phyloP scores from a whole-genome alignment of 2,329 filamentous ascomycete genomes.

The Nigrospora oryzae region DNA sequence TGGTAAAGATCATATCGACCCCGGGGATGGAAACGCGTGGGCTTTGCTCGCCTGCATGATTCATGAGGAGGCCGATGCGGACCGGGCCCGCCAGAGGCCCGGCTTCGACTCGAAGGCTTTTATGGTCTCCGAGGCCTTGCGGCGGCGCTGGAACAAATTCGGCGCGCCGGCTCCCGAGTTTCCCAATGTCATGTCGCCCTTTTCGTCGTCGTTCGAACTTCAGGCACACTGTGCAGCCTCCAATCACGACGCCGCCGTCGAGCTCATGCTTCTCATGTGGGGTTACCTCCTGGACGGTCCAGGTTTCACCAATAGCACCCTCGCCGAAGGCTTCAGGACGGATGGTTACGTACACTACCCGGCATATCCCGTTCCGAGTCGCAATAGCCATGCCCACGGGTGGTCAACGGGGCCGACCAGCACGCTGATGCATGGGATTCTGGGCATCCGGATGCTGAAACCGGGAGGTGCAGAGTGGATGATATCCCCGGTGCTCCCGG shows the following conservation, averaged over 20 bases:
- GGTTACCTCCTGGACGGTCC: conserved; percentile 28
- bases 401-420: conserved; percentile 25
- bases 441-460: conserved; percentile 18
- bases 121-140: conserved; percentile 25
- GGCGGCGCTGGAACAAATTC: conserved; percentile 30
- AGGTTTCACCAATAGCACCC: conserved; percentile 31
- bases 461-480: conserved; percentile 17
- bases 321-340: conserved; percentile 30
- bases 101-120: conserved; percentile 7
- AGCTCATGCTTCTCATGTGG: conserved; percentile 30
- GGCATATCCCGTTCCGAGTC: conserved; percentile 17
- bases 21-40: conserved; percentile 11
- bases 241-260: conserved; percentile 25
- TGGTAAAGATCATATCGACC: conserved; percentile 13
- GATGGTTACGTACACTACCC: conserved; percentile 26
- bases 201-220: conserved; percentile 9
- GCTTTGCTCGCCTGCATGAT: conserved; percentile 7
- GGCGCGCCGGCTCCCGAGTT: conserved; percentile 29
- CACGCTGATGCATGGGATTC: conserved; percentile 16
- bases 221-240: conserved; percentile 26
- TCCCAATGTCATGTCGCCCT: conserved; percentile 11
- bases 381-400: conserved; percentile 26
- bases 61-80: background rate
- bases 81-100: conserved; percentile 3
- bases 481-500: conserved; percentile 18